Evolutionary conservation across 2,329 filamentous ascomycete genomes (phyloP), one percentile per base, ranked within the genome.

Genomic region (Dactylellina cionopaga): DNA sequence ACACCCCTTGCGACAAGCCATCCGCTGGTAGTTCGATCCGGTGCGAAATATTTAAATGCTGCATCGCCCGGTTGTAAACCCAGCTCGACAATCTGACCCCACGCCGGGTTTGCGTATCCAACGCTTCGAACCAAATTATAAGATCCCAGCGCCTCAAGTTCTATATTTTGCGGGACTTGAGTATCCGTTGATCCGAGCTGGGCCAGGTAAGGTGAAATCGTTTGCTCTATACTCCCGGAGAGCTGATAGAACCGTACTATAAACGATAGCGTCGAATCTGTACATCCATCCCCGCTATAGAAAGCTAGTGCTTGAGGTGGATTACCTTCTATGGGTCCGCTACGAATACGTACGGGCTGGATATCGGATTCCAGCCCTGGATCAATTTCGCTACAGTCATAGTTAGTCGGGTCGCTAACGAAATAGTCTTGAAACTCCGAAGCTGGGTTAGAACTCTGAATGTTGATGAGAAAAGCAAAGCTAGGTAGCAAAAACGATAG

Each of bases 291-390:
- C 17, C 55, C 55, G 10, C n/a, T 55, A 41, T 46, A 69, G 7
- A 69, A 29, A 41, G 64, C 55, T 11, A 69, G 29, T 11, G 46
- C 64, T n/a, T 60, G 47, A 7, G 64, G 64, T 11, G 55, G 55
- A 15, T 13, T 35, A 9, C 64, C 64, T 5, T 27, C 15, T 3
- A n/a, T 10, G 1, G 17, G n/a, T 11, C 54, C 47, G n/a, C 64
- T 60, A 3, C 56, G 46, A 6, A 62, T 29, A 24, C 47, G 41
- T 24, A 69, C 49, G 5, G 55, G 22, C 25, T 15, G 4, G 5
- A 69, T 35, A 17, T 55, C 19, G 9, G 22, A 33, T 6, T 33
- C 43, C 5, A 35, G 3, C 22, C 35, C 10, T 5, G 25, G 24
- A 1, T n/a, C 6, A 3, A 68, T 59, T 19, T 10, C n/a, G 7